Conservation (phyloP, 257 asterid genomes). For the Mentha longifolia region DNA sequence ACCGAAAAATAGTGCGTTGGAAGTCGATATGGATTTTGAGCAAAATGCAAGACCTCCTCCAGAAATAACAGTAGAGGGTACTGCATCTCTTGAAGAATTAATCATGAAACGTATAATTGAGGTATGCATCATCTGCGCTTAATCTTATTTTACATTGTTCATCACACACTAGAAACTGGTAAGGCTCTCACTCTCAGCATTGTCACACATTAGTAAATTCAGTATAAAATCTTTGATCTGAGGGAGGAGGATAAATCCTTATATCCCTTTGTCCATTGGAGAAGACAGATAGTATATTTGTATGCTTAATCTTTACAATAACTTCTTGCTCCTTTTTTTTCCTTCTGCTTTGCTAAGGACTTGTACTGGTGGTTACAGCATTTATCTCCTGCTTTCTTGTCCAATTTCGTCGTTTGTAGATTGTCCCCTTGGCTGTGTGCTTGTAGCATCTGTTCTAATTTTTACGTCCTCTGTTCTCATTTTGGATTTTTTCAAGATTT, state of each 20-base stretch:
- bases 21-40: constrained; percentile 88
- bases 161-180: not conserved
- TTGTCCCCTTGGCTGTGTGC: constrained; percentile 11
- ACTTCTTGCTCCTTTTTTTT: not conserved
- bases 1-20: constrained; percentile 92
- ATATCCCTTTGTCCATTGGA: too few relatives aligned
- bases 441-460: constrained; percentile 1
- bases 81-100: constrained; percentile 84
- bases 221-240: not conserved
- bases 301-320: constrained; percentile 10
- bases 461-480: not conserved
- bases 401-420: not conserved
- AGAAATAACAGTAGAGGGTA: constrained; percentile 79
- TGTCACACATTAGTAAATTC: constrained; percentile 9
- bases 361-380: constrained; percentile 7
- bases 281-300: too few relatives aligned
- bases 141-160: not conserved
- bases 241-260: not conserved
- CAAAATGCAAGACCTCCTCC: constrained; percentile 95
- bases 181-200: not conserved
- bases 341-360: constrained; percentile 3
- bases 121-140: constrained; percentile 46
- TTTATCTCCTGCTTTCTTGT: not conserved
- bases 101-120: constrained; percentile 78
- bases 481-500: not conserved